Percentiles rank a stretch among this genome's conserved stretches.
phyloP scores from a whole-genome alignment of 2,329 filamentous ascomycete genomes.

The Trichophyton verrucosum region DNA sequence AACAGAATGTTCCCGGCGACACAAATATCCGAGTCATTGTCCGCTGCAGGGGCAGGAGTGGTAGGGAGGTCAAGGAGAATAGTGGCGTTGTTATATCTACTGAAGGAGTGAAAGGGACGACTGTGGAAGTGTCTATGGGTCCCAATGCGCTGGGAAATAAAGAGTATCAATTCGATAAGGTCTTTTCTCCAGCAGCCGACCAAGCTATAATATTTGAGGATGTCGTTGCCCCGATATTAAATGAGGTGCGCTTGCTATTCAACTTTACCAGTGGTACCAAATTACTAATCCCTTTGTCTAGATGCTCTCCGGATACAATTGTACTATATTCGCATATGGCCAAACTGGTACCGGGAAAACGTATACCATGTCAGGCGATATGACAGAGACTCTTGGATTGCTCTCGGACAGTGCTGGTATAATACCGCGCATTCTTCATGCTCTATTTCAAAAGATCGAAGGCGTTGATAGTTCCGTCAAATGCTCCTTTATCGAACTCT shows the following conservation, averaged over 20 bases:
- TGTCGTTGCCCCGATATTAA: constrained; percentile 81
- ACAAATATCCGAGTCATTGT: constrained; percentile 98
- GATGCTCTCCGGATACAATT: constrained; percentile 93
- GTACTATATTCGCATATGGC: constrained; percentile 96
- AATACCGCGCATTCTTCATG: constrained; percentile 78
- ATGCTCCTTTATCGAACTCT: constrained; percentile 96
- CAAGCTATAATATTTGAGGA: constrained; percentile 92
- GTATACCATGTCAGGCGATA: constrained; percentile 98
- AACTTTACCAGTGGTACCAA: background rate
- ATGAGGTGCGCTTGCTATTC: constrained; percentile 54
- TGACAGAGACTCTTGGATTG: constrained; percentile 73
- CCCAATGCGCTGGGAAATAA: constrained; percentile 89
- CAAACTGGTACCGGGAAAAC: constrained; percentile 98
- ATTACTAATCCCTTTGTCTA: constrained; percentile 25
- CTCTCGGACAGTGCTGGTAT: constrained; percentile 88
- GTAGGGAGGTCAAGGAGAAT: constrained; percentile 86
- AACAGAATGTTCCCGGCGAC: constrained; percentile 38
- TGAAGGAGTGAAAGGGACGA: constrained; percentile 75
- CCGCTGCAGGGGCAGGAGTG: constrained; percentile 80
- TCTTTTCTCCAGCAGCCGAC: constrained; percentile 89
- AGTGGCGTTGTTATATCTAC: constrained; percentile 84
- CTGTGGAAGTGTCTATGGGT: constrained; percentile 80
- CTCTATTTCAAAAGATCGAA: constrained; percentile 75
- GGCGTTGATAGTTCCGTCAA: constrained; percentile 80
- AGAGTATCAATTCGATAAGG: constrained; percentile 91